phyloP scores from a whole-genome alignment of 768 basidiomycete genomes.

The Auriscalpium vulgare region DNA sequence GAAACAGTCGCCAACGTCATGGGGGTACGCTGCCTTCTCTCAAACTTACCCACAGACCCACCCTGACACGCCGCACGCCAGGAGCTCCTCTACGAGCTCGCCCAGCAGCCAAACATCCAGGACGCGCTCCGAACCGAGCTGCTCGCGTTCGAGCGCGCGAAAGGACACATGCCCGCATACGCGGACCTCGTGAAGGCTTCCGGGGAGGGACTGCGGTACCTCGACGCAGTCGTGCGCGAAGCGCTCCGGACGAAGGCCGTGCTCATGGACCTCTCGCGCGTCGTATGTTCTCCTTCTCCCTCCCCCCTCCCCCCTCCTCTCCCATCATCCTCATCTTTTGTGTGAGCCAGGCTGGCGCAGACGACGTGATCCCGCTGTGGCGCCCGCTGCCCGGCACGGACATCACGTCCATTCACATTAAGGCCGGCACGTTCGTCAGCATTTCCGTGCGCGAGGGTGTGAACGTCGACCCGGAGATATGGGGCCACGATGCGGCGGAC shows the following conservation, averaged over 20 bases:
- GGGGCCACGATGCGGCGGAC: conserved; percentile 8
- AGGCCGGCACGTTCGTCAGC: conserved; percentile 7
- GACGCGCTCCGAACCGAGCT: neutral
- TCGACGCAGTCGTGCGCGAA: conserved; percentile 16
- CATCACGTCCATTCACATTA: neutral
- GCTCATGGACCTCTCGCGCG: conserved; percentile 8
- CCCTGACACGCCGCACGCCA: neutral
- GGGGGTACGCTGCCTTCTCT: neutral
- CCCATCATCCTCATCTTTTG: neutral
- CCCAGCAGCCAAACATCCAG: neutral
- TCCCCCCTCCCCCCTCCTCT: neutral
- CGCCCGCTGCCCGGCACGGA: conserved; percentile 4
- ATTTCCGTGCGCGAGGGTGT: conserved; percentile 14
- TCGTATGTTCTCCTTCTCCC: conserved; percentile 2
- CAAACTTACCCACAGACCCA: too few relatives aligned
- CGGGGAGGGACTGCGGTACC: conserved; percentile 9
- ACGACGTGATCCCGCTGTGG: conserved; percentile 14
- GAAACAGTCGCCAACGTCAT: conserved; percentile 8
- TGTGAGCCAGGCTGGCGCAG: conserved; percentile 3
- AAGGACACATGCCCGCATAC: neutral
- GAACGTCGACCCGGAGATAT: conserved; percentile 8
- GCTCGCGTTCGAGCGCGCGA: neutral
- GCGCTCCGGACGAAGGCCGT: conserved; percentile 12
- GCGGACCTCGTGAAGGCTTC: conserved; percentile 9
- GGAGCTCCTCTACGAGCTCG: conserved; percentile 6